These are phyloP conservation scores for Lactarius pseudohatsudake DNA, from an alignment of 768 basidiomycete species.

Conservation along the genomic window DNA sequence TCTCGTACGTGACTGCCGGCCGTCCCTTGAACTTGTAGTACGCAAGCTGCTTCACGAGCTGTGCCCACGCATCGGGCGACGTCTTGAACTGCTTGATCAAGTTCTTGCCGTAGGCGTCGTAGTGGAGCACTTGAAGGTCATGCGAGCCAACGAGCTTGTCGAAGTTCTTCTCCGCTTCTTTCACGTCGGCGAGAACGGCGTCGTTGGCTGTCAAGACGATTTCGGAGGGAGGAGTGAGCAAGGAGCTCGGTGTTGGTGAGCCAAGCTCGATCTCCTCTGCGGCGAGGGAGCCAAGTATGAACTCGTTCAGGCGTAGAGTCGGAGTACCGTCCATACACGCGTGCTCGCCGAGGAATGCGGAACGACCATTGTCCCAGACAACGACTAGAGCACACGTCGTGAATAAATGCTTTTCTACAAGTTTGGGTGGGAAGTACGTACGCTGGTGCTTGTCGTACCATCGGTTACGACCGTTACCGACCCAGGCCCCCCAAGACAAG, in stretches of 20 bases:
- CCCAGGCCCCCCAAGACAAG: conserved; percentile 81
- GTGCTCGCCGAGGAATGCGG: conserved; percentile 88
- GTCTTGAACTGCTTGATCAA: conserved; percentile 77
- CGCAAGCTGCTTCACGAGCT: conserved; percentile 94
- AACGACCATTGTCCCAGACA: conserved; percentile 92
- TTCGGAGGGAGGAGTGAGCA: conserved; percentile 51
- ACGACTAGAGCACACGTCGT: conserved; percentile 57
- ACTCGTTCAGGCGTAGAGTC: conserved; percentile 94
- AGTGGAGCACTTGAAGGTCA: conserved; percentile 52
- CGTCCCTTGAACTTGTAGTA: conserved; percentile 82
- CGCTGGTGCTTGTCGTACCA: conserved; percentile 98
- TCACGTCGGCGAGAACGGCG: conserved; percentile 51
- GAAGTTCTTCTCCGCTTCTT: conserved; percentile 63
- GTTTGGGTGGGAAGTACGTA: conserved; percentile 40
- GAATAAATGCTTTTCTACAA: neutral
- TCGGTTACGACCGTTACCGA: conserved; percentile 85
- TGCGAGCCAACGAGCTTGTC: conserved; percentile 74
- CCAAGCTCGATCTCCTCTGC: conserved; percentile 77
- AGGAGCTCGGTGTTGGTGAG: conserved; percentile 32
- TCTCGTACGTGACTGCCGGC: conserved; percentile 87
- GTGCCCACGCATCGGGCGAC: conserved; percentile 94
- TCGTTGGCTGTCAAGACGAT: conserved; percentile 68
- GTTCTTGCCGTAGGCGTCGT: conserved; percentile 72
- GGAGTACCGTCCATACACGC: conserved; percentile 94
- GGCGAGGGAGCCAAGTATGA: conserved; percentile 74